These are phyloP conservation scores for Fomitopsis betulina DNA, from an alignment of 1,284 basidiomycete genomes.

Conservation along the genomic window DNA sequence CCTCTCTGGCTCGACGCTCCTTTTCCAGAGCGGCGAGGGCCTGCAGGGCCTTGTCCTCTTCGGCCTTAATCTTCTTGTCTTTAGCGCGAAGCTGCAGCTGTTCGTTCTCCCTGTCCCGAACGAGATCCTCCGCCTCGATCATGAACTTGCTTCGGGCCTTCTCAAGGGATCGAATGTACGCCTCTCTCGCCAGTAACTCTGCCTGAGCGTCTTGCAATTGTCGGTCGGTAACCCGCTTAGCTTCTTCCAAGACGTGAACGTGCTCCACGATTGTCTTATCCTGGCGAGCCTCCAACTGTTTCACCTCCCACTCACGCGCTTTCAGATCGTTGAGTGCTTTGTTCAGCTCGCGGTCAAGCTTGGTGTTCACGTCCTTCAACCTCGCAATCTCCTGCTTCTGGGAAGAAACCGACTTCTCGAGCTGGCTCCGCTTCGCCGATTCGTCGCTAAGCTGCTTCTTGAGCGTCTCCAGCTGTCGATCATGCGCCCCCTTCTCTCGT, in stretches of 20 bases:
- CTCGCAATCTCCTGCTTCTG: slow-evolving; percentile 68
- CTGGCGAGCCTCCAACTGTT: slow-evolving; percentile 80
- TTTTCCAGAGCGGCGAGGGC: slow-evolving; percentile 58
- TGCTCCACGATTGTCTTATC: slow-evolving; percentile 99
- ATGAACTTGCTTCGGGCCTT: slow-evolving; percentile 75
- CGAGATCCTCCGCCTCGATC: slow-evolving; percentile 83
- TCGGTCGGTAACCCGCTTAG: slow-evolving; percentile 92
- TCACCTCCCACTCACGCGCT: slow-evolving; percentile 81
- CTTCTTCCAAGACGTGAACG: slow-evolving; percentile 95
- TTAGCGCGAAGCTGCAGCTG: slow-evolving; percentile 61
- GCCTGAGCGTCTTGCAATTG: slow-evolving; percentile 81
- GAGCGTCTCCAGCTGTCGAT: slow-evolving; percentile 66
- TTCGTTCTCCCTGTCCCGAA: slow-evolving; percentile 73
- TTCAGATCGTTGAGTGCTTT: slow-evolving; percentile 79
- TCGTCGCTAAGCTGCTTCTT: slow-evolving; percentile 71
- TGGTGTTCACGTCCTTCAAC: slow-evolving; percentile 67
- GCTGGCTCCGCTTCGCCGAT: slow-evolving; percentile 61
- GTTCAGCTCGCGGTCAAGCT: slow-evolving; percentile 79
- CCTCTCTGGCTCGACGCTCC: slow-evolving; percentile 60
- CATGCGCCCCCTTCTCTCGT: slow-evolving; percentile 72
- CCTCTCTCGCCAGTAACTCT: slow-evolving; percentile 69
- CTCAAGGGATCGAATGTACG: slow-evolving; percentile 81
- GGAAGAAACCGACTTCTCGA: slow-evolving; percentile 63
- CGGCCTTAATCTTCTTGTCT: slow-evolving; percentile 58
- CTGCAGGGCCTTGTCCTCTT: slow-evolving; percentile 54